Conservation (phyloP, 768 basidiomycete species). For the Rhizopogon rudus region DNA sequence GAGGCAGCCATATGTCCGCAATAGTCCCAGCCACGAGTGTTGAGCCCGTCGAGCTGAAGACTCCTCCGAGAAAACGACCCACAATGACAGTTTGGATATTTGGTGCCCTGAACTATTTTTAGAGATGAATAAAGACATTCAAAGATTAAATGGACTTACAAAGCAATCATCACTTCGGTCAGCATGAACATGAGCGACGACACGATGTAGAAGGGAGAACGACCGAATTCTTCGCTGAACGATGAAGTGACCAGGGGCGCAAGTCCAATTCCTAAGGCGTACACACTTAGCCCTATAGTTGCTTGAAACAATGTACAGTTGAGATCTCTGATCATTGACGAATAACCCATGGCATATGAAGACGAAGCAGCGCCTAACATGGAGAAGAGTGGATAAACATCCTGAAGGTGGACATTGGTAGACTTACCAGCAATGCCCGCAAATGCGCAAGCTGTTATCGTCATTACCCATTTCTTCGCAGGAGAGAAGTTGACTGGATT, state of each 20-base stretch:
- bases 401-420: not conserved
- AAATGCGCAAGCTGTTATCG: conserved; percentile 28
- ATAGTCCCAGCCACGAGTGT: conserved; percentile 73
- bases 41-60: conserved; percentile 63
- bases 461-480: conserved; percentile 38
- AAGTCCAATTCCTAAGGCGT: conserved; percentile 56
- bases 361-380: conserved; percentile 43
- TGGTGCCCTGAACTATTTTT: conserved; percentile 22
- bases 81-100: conserved; percentile 59
- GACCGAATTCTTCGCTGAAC: conserved; percentile 70
- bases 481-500: conserved; percentile 36
- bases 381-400: conserved; percentile 1
- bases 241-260: conserved; percentile 68
- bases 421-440: conserved; percentile 27
- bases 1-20: conserved; percentile 61
- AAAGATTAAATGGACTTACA: conserved; percentile 12
- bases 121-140: not conserved
- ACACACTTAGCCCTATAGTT: conserved; percentile 47
- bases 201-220: conserved; percentile 53
- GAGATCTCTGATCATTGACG: conserved; percentile 48
- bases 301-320: conserved; percentile 41
- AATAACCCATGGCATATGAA: conserved; percentile 51
- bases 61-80: conserved; percentile 60
- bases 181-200: conserved; percentile 45
- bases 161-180: conserved; percentile 40